These are phyloP conservation scores for Fusarium coicis DNA, from an alignment of 2,329 filamentous ascomycete genomes.

Conservation along the genomic window DNA sequence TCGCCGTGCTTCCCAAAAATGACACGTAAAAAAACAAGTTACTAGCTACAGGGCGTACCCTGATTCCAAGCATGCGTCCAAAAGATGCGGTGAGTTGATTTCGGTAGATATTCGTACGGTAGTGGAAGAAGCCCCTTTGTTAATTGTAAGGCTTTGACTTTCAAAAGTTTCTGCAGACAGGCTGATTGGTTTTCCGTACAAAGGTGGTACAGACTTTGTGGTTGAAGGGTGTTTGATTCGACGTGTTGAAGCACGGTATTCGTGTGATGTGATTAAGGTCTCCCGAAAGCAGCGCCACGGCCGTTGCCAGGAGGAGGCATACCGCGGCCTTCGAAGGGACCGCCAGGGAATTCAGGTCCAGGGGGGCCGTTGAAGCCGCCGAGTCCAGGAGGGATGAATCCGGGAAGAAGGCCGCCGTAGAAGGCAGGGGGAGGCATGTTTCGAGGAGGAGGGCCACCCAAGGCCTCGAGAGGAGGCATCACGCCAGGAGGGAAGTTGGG, in stretches of 20 bases:
- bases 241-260: conserved; percentile 1
- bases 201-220: conserved; percentile 10
- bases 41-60: conserved; percentile 32
- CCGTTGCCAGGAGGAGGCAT: conserved; percentile 61
- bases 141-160: background rate
- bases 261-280: conserved; percentile 37
- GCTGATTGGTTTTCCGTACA: conserved; percentile 41
- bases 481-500: conserved; percentile 67
- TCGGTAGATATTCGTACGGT: conserved; percentile 34
- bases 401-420: conserved; percentile 61
- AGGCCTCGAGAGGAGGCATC: conserved; percentile 60
- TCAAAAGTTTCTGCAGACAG: conserved; percentile 28
- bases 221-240: background rate
- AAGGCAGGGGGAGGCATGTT: conserved; percentile 68
- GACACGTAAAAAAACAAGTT: conserved; percentile 36
- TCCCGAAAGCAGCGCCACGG: conserved; percentile 49
- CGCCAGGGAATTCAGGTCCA: conserved; percentile 58
- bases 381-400: conserved; percentile 66
- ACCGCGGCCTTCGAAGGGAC: conserved; percentile 65
- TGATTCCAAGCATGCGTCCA: conserved; percentile 23
- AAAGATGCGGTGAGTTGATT: conserved; percentile 31
- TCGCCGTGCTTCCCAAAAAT: conserved; percentile 43
- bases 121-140: conserved; percentile 12
- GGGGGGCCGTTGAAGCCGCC: conserved; percentile 65
- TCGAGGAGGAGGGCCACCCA: conserved; percentile 63